Evolutionary conservation across 257 asterid genomes (phyloP).

Genomic region (Pogostemon cablin): DNA sequence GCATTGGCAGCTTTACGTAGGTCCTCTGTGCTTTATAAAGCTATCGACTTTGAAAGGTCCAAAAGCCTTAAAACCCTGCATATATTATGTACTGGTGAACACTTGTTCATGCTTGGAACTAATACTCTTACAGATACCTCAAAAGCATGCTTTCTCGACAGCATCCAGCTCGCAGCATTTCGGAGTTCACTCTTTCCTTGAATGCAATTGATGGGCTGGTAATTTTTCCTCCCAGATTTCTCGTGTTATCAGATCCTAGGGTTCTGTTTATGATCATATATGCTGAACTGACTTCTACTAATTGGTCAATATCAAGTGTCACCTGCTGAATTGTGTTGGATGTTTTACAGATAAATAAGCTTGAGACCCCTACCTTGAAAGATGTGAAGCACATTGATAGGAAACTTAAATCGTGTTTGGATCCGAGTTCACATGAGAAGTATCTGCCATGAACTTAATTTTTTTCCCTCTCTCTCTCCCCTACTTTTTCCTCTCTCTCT

Average conservation of each 20-base stretch:
- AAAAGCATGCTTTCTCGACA: constrained; percentile 61
- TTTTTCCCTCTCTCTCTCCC: neutral
- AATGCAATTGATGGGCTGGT: constrained; percentile 70
- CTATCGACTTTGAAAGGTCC: constrained; percentile 79
- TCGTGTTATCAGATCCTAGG: neutral
- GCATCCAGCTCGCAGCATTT: constrained; percentile 52
- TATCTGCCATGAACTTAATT: constrained; percentile 39
- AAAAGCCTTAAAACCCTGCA: constrained; percentile 25
- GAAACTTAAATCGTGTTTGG: constrained; percentile 92
- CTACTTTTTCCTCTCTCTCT: neutral
- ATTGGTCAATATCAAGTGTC: neutral
- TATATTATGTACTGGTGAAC: constrained; percentile 6
- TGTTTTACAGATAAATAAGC: constrained; percentile 66
- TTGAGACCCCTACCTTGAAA: constrained; percentile 74
- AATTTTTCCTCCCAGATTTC: constrained; percentile 27
- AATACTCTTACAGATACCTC: constrained; percentile 61
- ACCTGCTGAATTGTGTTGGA: constrained; percentile 20
- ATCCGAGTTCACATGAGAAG: constrained; percentile 94
- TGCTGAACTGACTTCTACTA: constrained; percentile 7
- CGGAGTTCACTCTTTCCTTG: constrained; percentile 54
- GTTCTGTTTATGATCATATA: neutral
- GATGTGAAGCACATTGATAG: constrained; percentile 97
- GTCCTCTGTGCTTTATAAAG: constrained; percentile 49
- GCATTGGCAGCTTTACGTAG: constrained; percentile 83
- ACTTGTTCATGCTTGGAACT: constrained; percentile 33